Conservation (phyloP, 2,329 filamentous ascomycete genomes). For the Aspergillus sclerotialis region DNA sequence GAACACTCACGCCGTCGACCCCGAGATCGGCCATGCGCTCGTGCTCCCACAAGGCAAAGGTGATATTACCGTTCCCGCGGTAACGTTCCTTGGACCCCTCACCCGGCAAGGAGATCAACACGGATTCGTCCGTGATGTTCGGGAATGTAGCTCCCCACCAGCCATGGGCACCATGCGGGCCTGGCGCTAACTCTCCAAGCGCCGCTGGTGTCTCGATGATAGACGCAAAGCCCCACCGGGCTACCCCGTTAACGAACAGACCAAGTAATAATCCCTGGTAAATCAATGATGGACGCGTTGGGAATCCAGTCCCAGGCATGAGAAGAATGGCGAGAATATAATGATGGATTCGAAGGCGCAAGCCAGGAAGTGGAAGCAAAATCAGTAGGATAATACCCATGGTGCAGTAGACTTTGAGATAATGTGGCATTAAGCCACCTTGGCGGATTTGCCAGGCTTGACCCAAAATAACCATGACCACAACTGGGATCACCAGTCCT, state of each 20-base stretch:
- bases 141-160: slow-evolving; percentile 39
- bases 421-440: slow-evolving; percentile 71
- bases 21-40: slow-evolving; percentile 32
- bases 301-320: slow-evolving; percentile 79
- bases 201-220: slow-evolving; percentile 75
- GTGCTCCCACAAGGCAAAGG: slow-evolving; percentile 36
- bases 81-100: slow-evolving; percentile 18
- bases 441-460: slow-evolving; percentile 83
- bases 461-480: slow-evolving; percentile 61
- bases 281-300: slow-evolving; percentile 73
- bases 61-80: slow-evolving; percentile 39
- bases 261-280: slow-evolving; percentile 88
- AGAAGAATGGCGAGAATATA: slow-evolving; percentile 85
- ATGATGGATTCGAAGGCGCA: slow-evolving; percentile 86
- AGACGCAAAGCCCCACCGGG: slow-evolving; percentile 86
- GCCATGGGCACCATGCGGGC: slow-evolving; percentile 37
- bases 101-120: slow-evolving; percentile 39
- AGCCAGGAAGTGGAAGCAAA: slow-evolving; percentile 63
- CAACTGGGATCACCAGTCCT: slow-evolving; percentile 64
- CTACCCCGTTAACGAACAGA: slow-evolving; percentile 88
- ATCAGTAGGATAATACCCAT: slow-evolving; percentile 62
- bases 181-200: slow-evolving; percentile 47
- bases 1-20: slow-evolving; percentile 52
- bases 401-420: slow-evolving; percentile 69
- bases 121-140: slow-evolving; percentile 47